Evolutionary conservation across 2,329 filamentous ascomycete species (phyloP).

Genomic region (Fusarium hainanense): DNA sequence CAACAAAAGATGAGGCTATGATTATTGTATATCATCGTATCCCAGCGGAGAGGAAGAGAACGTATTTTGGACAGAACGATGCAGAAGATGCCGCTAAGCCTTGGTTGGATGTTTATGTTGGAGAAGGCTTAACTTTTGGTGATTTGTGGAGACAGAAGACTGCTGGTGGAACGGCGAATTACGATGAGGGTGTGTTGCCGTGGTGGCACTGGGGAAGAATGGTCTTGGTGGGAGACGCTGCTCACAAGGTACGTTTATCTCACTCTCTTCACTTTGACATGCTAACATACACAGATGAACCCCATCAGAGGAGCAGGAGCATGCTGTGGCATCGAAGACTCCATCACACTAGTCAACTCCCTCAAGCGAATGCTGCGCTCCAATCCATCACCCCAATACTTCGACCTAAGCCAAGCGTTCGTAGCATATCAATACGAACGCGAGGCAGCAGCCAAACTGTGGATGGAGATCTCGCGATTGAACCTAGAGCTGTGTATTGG

Average conservation of each 20-base stretch:
- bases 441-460: constrained; percentile 8
- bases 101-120: constrained; percentile 17
- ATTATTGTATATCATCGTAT: constrained; percentile 20
- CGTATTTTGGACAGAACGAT: constrained; percentile 20
- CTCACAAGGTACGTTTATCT: constrained; percentile 3
- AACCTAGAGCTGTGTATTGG: constrained; percentile 23
- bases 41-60: constrained; percentile 6
- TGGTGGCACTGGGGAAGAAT: constrained; percentile 32
- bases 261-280: fast-evolving
- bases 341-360: constrained; percentile 8
- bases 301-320: constrained; percentile 28
- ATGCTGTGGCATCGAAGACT: constrained; percentile 24
- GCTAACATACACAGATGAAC: constrained; percentile 14
- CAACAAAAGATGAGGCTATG: constrained; percentile 8
- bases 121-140: constrained; percentile 10
- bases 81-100: constrained; percentile 16
- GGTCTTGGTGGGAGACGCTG: constrained; percentile 26
- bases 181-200: constrained; percentile 18
- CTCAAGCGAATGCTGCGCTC: not conserved
- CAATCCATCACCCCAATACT: not conserved
- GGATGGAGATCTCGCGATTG: constrained; percentile 15
- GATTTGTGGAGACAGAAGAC: constrained; percentile 20
- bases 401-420: not conserved
- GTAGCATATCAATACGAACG: constrained; percentile 13
- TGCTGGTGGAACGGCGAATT: constrained; percentile 25